Percentiles rank a stretch among this genome's conserved stretches.
phyloP scores from a whole-genome alignment of 106 monocot genomes.

The Dendrobium huoshanense region DNA sequence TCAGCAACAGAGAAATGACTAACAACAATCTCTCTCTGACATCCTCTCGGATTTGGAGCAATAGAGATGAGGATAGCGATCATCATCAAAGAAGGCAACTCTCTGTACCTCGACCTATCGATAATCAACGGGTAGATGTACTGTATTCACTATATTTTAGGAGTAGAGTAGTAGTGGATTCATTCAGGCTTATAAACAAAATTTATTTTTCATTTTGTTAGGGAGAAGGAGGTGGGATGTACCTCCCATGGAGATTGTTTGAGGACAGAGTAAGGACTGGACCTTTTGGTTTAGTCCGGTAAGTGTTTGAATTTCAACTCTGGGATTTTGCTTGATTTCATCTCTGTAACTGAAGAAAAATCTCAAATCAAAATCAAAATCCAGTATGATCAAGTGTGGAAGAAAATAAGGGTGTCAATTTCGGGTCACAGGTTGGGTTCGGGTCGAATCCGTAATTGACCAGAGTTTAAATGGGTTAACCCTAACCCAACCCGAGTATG shows the following conservation, averaged over 20 bases:
- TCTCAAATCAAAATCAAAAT: no score
- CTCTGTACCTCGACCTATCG: slow-evolving; percentile 2
- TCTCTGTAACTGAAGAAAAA: no score
- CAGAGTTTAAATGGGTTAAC: no score
- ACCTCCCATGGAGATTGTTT: slow-evolving; percentile 36
- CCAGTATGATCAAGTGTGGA: no score
- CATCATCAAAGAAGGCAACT: background rate
- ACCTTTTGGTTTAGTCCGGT: slow-evolving; percentile 47
- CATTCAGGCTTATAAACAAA: background rate
- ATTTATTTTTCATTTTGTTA: background rate
- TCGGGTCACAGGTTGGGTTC: no score
- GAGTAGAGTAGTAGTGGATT: background rate
- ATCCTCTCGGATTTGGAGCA: background rate
- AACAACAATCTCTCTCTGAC: slow-evolving; percentile 3
- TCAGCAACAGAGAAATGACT: background rate
- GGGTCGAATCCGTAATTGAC: no score
- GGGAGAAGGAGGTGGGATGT: slow-evolving; percentile 17
- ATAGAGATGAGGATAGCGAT: background rate
- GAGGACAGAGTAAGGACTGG: slow-evolving; percentile 57
- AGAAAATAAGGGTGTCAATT: no score
- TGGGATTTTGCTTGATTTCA: no score
- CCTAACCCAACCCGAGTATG: no score
- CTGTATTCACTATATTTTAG: background rate
- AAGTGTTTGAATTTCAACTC: background rate
- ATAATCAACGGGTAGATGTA: slow-evolving; percentile 8